phyloP scores from a whole-genome alignment of 192 early-diverging fungal genomes.

The Coemansia biformis region DNA sequence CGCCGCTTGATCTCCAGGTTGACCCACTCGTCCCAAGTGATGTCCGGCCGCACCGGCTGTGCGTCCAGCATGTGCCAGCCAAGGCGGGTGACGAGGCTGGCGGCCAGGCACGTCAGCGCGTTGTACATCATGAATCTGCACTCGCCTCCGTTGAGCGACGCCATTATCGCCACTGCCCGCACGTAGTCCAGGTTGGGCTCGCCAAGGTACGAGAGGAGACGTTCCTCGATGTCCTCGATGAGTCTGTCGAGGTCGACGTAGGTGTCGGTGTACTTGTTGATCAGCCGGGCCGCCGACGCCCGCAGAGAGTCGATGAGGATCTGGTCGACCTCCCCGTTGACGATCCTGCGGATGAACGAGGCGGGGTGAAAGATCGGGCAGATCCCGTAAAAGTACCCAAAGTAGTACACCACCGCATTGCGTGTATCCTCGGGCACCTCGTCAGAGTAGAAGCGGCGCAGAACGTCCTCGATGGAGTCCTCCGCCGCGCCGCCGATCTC shows the following conservation, averaged over 20 bases:
- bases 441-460: conserved; percentile 39
- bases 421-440: conserved; percentile 33
- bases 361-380: conserved; percentile 46
- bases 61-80: conserved; percentile 39
- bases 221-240: conserved; percentile 14
- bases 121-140: conserved; percentile 42
- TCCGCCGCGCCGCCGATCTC: not conserved
- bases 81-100: conserved; percentile 25
- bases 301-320: conserved; percentile 37
- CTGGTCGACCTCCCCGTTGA: conserved; percentile 32
- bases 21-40: conserved; percentile 35
- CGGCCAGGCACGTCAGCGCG: conserved; percentile 21
- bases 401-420: conserved; percentile 30
- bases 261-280: conserved; percentile 27
- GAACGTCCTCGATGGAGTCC: conserved; percentile 5
- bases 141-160: conserved; percentile 36
- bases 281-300: conserved; percentile 24
- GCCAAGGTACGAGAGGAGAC: conserved; percentile 23
- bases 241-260: conserved; percentile 25
- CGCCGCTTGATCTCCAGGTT: conserved; percentile 29
- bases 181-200: conserved; percentile 28
- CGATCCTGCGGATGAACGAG: conserved; percentile 24
- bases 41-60: not conserved
- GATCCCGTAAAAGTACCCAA: conserved; percentile 42
- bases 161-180: conserved; percentile 27